Conservation (phyloP, 2,329 filamentous ascomycete genomes). For the Magnaporthiopsis rhizophila region DNA sequence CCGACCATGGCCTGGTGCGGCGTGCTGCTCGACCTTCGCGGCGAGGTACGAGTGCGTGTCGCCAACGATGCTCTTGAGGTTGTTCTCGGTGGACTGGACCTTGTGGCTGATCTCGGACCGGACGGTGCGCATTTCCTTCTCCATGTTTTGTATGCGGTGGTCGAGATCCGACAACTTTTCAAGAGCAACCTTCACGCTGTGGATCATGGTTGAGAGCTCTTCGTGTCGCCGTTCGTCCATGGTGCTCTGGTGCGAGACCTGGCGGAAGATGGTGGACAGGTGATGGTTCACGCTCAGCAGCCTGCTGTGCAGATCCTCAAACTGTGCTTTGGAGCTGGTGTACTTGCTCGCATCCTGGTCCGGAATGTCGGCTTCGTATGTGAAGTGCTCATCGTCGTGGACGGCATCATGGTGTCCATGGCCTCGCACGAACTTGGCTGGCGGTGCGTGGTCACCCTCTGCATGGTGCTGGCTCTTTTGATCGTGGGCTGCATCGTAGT, state of each 20-base stretch:
- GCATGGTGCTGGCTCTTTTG: conserved; percentile 15
- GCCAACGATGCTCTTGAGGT: conserved; percentile 42
- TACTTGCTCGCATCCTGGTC: conserved; percentile 41
- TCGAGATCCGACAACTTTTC: conserved; percentile 34
- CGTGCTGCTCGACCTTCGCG: conserved; percentile 36
- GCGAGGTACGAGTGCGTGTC: conserved; percentile 39
- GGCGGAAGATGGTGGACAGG: conserved; percentile 52
- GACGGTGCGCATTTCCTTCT: conserved; percentile 51
- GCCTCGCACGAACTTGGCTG: conserved; percentile 14
- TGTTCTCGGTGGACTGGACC: conserved; percentile 41
- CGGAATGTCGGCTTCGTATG: conserved; percentile 33
- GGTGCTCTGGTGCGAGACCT: conserved; percentile 42
- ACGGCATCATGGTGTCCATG: conserved; percentile 1
- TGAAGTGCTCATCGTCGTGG: conserved; percentile 17
- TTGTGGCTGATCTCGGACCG: conserved; percentile 44
- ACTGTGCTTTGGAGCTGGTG: conserved; percentile 52
- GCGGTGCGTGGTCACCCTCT: conserved; percentile 3
- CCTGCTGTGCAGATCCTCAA: conserved; percentile 77
- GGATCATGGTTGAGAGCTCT: conserved; percentile 41
- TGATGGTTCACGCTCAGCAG: conserved; percentile 67
- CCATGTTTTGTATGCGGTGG: conserved; percentile 41
- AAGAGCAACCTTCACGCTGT: conserved; percentile 38
- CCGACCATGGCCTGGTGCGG: conserved; percentile 40
- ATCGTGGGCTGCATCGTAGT: conserved; percentile 25
- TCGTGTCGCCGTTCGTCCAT: conserved; percentile 48